Evolutionary conservation across 371 early-diverging fungal species (phyloP).

Genomic region (Circinella umbellata): DNA sequence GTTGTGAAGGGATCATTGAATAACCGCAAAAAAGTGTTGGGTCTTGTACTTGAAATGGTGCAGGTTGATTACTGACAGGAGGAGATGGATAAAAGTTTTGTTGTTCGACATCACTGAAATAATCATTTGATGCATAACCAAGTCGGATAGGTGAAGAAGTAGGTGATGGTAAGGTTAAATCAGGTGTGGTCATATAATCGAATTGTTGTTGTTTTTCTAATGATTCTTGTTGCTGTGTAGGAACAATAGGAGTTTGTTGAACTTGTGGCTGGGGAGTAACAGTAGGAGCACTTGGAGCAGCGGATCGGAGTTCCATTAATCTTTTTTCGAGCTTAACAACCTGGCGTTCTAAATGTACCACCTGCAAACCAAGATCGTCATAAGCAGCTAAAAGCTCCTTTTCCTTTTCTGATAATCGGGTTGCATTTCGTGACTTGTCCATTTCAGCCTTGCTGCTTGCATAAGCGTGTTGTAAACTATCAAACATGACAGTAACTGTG

Average conservation of each 20-base stretch:
- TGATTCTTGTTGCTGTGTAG: not conserved
- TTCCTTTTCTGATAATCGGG: slow-evolving; percentile 43
- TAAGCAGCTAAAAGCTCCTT: slow-evolving; percentile 50
- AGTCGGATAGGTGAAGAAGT: not conserved
- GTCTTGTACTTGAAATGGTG: not conserved
- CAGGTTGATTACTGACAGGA: not conserved
- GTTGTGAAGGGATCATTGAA: not conserved
- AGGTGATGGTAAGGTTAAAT: not conserved
- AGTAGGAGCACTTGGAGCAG: not conserved
- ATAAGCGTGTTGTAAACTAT: slow-evolving; percentile 41
- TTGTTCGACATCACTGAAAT: not conserved
- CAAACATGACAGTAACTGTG: slow-evolving; percentile 41
- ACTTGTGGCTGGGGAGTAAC: not conserved
- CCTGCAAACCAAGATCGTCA: slow-evolving; percentile 46
- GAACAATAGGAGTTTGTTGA: slow-evolving; percentile 2
- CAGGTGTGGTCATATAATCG: not conserved
- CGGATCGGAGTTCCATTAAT: slow-evolving; percentile 25
- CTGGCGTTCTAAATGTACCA: slow-evolving; percentile 44
- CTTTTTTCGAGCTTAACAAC: slow-evolving; percentile 37
- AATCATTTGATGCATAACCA: not conserved
- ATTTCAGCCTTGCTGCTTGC: slow-evolving; percentile 31
- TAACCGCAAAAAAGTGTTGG: not conserved
- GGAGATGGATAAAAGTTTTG: not conserved
- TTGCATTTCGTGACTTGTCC: slow-evolving; percentile 21
- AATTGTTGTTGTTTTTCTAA: not conserved